Evolutionary conservation across 2,329 filamentous ascomycete species (phyloP), one percentile per base, ranked within the genome.

Genomic region (Claviceps humidiphila): DNA sequence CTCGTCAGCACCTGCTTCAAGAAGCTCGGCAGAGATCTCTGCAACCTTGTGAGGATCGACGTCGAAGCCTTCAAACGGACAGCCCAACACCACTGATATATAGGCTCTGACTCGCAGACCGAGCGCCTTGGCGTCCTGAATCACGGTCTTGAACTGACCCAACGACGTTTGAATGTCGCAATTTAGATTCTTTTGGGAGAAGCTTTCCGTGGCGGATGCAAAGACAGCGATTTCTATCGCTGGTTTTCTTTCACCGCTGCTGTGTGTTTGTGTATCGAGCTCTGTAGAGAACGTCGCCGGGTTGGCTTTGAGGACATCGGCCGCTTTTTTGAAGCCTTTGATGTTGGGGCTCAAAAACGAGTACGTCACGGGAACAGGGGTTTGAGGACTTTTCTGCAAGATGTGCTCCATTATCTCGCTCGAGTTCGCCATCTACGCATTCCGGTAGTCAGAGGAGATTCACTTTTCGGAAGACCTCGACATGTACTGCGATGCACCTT

Each of bases 1-100:
- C 73, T 95, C 89, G 63, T 95, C 88, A 20, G 88, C 90, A 17
- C 90, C 90, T 74, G 91, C 87, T 62, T 90, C 86, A 1, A 95
- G 74, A 48, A 95, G 70, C 61, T 74, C 81, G 55, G 73, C 77
- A 0, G 85, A 84, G 45, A 86, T 79, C 58, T 84, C 77, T 0
- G 81, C 81, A 0, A 86, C 82, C 56, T 71, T 73, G 61, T 77
- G 74, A 37, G 81, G 81, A 58, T 82, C 72, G 3, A 84, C 81
- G 51, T 82, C 77, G 63, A 75, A 74, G 3, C 82, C 82, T 58
- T 84, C 81, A 56, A 85, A 93, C 0, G 88, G 88, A 58, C 88
- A 94, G 1, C 85, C 86, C 5, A 94, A 73, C 0, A 89, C 87
- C 13, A 88, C 85, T 1, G 84, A 90, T 59, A 95, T 82, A 67